Evolutionary conservation across 306 rosid genomes (phyloP).

Genomic region (Sphenostylis stenocarpa): DNA sequence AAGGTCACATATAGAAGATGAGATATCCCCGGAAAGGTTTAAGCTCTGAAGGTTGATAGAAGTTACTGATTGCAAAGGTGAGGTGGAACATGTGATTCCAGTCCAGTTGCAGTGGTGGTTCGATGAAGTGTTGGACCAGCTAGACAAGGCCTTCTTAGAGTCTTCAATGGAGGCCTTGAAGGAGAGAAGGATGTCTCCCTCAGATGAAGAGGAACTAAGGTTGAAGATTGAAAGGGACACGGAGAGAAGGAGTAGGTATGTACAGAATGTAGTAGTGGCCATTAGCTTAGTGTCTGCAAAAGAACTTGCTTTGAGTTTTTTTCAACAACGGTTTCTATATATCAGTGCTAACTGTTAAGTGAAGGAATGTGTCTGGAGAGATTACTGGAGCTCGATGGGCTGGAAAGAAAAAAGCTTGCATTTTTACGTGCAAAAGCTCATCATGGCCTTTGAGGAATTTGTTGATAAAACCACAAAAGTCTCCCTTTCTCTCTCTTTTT

Average conservation of each 20-base stretch:
- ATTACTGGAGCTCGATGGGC: slow-evolving; percentile 33
- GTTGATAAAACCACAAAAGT: slow-evolving; percentile 7
- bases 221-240: slow-evolving; percentile 42
- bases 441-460: slow-evolving; percentile 41
- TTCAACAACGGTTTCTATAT: slow-evolving; percentile 28
- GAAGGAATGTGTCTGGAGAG: slow-evolving; percentile 32
- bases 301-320: slow-evolving; percentile 32
- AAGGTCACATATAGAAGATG: slow-evolving; percentile 69
- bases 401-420: slow-evolving; percentile 32
- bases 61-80: slow-evolving; percentile 54
- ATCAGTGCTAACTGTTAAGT: slow-evolving; percentile 22
- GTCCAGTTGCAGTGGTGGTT: slow-evolving; percentile 79
- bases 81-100: slow-evolving; percentile 63
- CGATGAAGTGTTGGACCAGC: slow-evolving; percentile 69
- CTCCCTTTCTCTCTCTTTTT: neutral
- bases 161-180: slow-evolving; percentile 80
- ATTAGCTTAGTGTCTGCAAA: slow-evolving; percentile 48
- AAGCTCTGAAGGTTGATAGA: slow-evolving; percentile 68
- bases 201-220: slow-evolving; percentile 53
- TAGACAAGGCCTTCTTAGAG: slow-evolving; percentile 57
- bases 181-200: slow-evolving; percentile 58
- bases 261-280: slow-evolving; percentile 63
- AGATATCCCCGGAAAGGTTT: slow-evolving; percentile 88
- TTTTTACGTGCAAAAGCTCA: slow-evolving; percentile 36
- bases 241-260: slow-evolving; percentile 51